phyloP scores from a whole-genome alignment of 345 rosid species.

The Citropsis articulata region DNA sequence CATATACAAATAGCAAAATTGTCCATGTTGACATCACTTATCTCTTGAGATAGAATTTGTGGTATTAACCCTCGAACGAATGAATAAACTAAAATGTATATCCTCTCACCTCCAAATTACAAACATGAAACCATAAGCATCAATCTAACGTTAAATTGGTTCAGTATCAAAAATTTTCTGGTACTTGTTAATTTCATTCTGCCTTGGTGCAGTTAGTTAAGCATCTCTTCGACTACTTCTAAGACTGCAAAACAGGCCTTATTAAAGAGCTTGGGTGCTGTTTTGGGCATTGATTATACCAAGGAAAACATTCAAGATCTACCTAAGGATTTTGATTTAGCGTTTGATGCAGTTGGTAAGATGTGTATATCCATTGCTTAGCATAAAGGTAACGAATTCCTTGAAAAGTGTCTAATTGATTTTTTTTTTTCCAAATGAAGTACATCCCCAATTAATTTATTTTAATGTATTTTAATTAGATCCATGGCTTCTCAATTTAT shows the following conservation, averaged over 20 bases:
- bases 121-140: background rate
- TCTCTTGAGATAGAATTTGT: background rate
- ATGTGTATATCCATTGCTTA: background rate
- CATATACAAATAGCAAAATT: background rate
- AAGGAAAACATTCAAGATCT: conserved; percentile 76
- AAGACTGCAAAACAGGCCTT: conserved; percentile 68
- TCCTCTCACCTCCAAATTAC: background rate
- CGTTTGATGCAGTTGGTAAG: conserved; percentile 84
- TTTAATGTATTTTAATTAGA: too few species aligned
- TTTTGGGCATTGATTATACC: conserved; percentile 84
- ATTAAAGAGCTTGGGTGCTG: conserved; percentile 76
- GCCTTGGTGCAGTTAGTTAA: conserved; percentile 56
- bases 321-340: conserved; percentile 72
- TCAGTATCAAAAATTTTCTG: background rate
- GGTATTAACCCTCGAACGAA: too few species aligned
- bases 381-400: too few species aligned
- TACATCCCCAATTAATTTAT: too few species aligned
- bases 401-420: too few species aligned
- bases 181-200: background rate
- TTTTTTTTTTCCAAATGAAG: too few species aligned
- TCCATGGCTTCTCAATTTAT: too few species aligned
- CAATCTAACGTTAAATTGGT: too few species aligned
- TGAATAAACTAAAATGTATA: background rate
- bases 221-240: conserved; percentile 82
- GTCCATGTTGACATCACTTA: background rate